Percentiles rank a stretch among this genome's conserved stretches.
Conservation (phyloP, 2,329 filamentous ascomycete species). For the Aspergillus pseudoterreus region DNA sequence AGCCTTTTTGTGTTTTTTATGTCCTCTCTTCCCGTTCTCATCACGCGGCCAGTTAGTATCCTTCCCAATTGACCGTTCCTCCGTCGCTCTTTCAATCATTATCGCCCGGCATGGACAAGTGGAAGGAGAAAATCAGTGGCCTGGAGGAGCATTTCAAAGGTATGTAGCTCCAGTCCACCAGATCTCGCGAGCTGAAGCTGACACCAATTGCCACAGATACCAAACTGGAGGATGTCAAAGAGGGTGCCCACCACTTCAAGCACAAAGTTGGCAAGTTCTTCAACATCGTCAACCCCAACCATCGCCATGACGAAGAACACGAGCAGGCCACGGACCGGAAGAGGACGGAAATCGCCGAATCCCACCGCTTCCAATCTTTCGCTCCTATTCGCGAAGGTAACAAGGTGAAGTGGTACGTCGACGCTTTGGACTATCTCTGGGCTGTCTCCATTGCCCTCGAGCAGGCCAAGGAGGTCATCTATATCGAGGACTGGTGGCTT, state of each 20-base stretch:
- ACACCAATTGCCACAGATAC: conserved; percentile 1
- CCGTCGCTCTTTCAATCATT: neutral
- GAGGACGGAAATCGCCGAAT: conserved; percentile 65
- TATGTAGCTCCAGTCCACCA: conserved; percentile 4
- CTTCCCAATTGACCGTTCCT: neutral
- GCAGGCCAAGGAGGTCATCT: conserved; percentile 84
- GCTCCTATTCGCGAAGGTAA: conserved; percentile 85
- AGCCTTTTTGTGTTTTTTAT: neutral
- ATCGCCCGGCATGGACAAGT: conserved; percentile 20
- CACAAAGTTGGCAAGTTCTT: conserved; percentile 62
- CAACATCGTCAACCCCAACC: conserved; percentile 75
- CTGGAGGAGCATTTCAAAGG: conserved; percentile 27
- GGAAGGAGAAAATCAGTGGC: conserved; percentile 23
- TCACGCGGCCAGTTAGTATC: neutral
- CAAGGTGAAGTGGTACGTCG: conserved; percentile 93
- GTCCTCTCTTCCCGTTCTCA: neutral
- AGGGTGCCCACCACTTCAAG: conserved; percentile 57
- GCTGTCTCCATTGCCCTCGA: conserved; percentile 89
- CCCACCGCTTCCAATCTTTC: conserved; percentile 83
- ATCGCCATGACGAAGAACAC: conserved; percentile 91
- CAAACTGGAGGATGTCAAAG: conserved; percentile 30
- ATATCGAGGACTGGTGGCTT: conserved; percentile 96
- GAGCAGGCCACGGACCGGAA: conserved; percentile 81
- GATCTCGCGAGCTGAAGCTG: neutral
- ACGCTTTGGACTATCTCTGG: conserved; percentile 93